Base-by-base conservation (phyloP, 139 green algal species). In the Picochlorum sp. region DNA sequence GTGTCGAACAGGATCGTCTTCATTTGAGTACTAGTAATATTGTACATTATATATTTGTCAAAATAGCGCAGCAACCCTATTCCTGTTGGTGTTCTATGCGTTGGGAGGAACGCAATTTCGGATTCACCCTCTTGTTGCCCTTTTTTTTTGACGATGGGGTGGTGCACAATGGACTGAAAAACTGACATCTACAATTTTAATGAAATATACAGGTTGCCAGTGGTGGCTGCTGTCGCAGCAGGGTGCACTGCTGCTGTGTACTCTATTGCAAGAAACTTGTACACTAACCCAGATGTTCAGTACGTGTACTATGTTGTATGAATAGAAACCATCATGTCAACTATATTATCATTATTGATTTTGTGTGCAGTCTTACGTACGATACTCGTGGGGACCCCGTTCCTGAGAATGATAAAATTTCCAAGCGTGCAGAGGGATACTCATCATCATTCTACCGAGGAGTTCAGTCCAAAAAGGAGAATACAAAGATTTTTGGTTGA, bases 281-380 rank as follows among this genome's bases (percentile, higher is more conserved):
- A 45, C 10, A 44, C 30, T 11, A 63, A 70, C 30, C 64, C 64
- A 61, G 64, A 70, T 11, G 64, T 70, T 15, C 52, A 60, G 62
- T 68, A 56, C 58, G 62, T 57, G 13, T 30, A 30, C 7, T 30
- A 30, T 30, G 28, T 30, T 30, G 24, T 26, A 26, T 26, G 28
- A 30, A 7, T 30, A 30, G 28, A 30, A 30, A 30, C 4, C 28
- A 5, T 30, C 28, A 6, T 30, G 28, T 30, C 28, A 30, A 30
- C 28, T 30, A 30, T 30, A 10, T 65, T 57, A 16, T n/a, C n/a
- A n/a, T 21, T 6, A 16, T 21, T 57, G 61, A 21, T 62, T 11
- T 62, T 4, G 1, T 67, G 5, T 57, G 52, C 23, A 59, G 49
- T 30, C n/a, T 74, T 21, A 74, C 30, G 31, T 69, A 65, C 6